Evolutionary conservation across 257 asterid genomes (phyloP), one percentile per base, ranked within the genome.

Genomic region (Cordia subcordata): DNA sequence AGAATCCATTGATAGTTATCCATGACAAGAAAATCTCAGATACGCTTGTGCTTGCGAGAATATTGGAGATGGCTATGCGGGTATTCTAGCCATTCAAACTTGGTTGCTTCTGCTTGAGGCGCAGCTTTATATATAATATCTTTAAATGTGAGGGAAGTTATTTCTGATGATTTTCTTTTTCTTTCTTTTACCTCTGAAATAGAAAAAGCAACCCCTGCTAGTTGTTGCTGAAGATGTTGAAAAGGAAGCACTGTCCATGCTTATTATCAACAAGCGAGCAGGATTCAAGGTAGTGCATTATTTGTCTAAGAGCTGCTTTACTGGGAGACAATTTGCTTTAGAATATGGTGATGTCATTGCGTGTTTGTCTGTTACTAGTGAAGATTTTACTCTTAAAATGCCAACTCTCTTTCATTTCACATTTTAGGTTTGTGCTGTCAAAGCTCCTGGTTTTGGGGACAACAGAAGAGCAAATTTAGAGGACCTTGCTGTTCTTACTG

Each of bases 381-480:
- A 16, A 33, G 15, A 13, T 11, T 3, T 11, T 10, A 12, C 45
- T 49, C 46, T 22, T 66, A 39, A 23, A 40, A 46, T 14, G 10
- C 49, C 23, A 4, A 15, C 21, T 44, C 21, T 44, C 13, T 10
- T 52, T 53, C 64, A 12, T 40, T 67, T 63, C 52, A 5, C 20
- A 23, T 66, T 77, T 19, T 72, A 89, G 97, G 90, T 90, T 50
- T 90, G 96, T 82, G 97, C 94, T 63, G 84, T 90, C 72, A 87
- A 90, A 83, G 85, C 97, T 79, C 94, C 97, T 74, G 96, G 94
- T 71, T 90, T 86, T 85, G 97, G 97, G 72, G 97, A 90, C 58
- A 87, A 71, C 74, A 79, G 78, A 75, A 76, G 86, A 81, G 90
- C 90, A 66, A 90, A 66, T 74, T 58, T 90, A 68, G 94, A 85